Evolutionary conservation across 2,329 filamentous ascomycete species (phyloP).

Genomic region (Catunica adiposa): DNA sequence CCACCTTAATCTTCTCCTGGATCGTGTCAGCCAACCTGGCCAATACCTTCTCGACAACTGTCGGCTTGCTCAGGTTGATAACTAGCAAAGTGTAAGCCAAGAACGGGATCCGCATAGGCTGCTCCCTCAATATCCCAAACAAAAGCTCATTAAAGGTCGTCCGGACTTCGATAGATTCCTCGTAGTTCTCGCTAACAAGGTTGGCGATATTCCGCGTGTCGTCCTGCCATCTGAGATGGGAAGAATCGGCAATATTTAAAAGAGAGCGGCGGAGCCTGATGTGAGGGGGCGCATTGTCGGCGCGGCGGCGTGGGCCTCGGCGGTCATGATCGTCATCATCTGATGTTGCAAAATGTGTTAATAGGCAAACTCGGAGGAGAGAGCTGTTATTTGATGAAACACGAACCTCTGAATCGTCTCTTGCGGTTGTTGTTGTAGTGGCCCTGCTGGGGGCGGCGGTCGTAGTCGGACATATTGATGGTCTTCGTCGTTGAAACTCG

Average conservation of each 20-base stretch:
- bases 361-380: neutral
- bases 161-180: constrained; percentile 58
- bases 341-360: constrained; percentile 14
- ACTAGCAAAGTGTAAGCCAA: constrained; percentile 69
- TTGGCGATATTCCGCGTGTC: constrained; percentile 61
- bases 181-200: constrained; percentile 64
- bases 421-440: constrained; percentile 46
- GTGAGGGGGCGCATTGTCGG: constrained; percentile 51
- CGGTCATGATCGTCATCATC: constrained; percentile 55
- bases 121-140: constrained; percentile 66
- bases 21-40: constrained; percentile 41
- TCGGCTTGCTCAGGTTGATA: constrained; percentile 60
- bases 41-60: constrained; percentile 57
- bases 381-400: neutral
- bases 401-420: constrained; percentile 58
- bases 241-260: constrained; percentile 65
- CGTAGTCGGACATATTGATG: constrained; percentile 36
- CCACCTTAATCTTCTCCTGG: constrained; percentile 51
- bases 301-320: constrained; percentile 56
- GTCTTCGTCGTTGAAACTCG: neutral
- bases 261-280: constrained; percentile 64
- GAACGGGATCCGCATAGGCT: constrained; percentile 96
- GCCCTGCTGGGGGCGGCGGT: constrained; percentile 34
- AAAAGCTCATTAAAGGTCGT: constrained; percentile 56
- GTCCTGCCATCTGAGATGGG: constrained; percentile 60